Base-by-base conservation (phyloP, 164 flowering plant genomes). In the Litsea cubeba region DNA sequence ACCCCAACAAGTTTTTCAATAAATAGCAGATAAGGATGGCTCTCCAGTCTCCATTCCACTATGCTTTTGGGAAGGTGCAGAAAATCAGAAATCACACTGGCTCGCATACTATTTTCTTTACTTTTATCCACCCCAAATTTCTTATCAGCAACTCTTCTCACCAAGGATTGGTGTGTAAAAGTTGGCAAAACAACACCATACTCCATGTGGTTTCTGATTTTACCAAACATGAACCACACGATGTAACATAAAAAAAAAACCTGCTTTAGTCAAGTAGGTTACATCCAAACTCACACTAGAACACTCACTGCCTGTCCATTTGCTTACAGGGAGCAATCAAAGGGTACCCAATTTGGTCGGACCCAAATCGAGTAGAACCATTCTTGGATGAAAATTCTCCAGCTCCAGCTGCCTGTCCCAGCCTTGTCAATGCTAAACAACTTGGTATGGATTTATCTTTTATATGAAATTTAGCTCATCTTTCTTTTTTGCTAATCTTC, bases 321-420 rank as follows among this genome's bases (percentile, higher is more conserved):
- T 65, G 69, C 26, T 70, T 65, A n/a, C 75, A 95, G 99, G 99
- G 99, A 24, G 88, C 87, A 80, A 88, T 95, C 65, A 93, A 93
- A 86, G 93, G 97, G 25, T 93, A 95, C 75, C 99, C 99, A 28
- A 22, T 88, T 65, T 95, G 98, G 99, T 80, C 87, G 1, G 84
- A 95, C 76, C 87, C 99, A 2, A 93, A 95, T 73, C 85, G 81
- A 35, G 89, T 93, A 6, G 96, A 87, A 51, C 96, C 90, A 17
- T 95, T 95, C 81, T 76, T 95, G 77, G 80, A 88, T 63, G 99
- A 90, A 81, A 95, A 87, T 62, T 77, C 87, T 71, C 84, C 86
- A 32, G 94, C 97, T 67, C 99, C 99, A 12, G 84, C 93, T 14
- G 98, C 99, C 62, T 82, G 83, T 83, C 98, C 99, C 50, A 95